Evolutionary conservation across 192 early-diverging fungal genomes (phyloP), one percentile per base, ranked within the genome.

Genomic region (Jimgerdemannia lactiflua): DNA sequence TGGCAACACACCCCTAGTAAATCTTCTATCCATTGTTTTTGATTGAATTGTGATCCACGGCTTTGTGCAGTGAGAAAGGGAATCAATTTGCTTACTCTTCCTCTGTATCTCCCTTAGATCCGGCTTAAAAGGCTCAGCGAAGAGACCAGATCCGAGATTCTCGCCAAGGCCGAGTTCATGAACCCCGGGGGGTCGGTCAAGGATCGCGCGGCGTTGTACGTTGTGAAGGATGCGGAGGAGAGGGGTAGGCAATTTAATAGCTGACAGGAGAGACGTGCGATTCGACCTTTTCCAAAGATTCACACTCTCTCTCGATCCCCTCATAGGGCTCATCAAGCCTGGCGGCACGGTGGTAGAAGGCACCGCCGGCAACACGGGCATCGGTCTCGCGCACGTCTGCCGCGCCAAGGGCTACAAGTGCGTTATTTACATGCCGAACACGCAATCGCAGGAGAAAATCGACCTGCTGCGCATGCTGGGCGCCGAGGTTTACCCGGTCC

Each of bases 401-500:
- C 86, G 94, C 69, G 90, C 96, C 76, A 94, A 93, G 84, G 96
- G 96, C 4, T 98, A 98, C 88, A 94, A 93, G 77, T 95, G 94
- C 73, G 94, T 97, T 14, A 97, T 98, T 77, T 98, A 95, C 79
- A 97, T 98, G 96, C 97, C 97, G n/a, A 93, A 97, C 83, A 98
- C 95, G 65, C 97, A 92, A 83, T 92, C 92, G 77, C 93, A 95
- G 78, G 97, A 98, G 74, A 98, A 98, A 84, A 96, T 98, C 74
- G 95, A 97, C 75, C 80, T 96, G 42, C 86, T 98, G 68, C 84
- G 89, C 69, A 96, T 96, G 95, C 87, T 98, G 4, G 97, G 97
- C 41, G 97, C 96, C 39, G 95, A 97, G 76, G 96, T 97, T n/a
- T 85, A 94, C 63, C 91, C 95, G 4, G 96, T 98, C 39, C 95